Evolutionary conservation across 1,284 basidiomycete genomes (phyloP).

Genomic region (Paramarasmius palmivorus): DNA sequence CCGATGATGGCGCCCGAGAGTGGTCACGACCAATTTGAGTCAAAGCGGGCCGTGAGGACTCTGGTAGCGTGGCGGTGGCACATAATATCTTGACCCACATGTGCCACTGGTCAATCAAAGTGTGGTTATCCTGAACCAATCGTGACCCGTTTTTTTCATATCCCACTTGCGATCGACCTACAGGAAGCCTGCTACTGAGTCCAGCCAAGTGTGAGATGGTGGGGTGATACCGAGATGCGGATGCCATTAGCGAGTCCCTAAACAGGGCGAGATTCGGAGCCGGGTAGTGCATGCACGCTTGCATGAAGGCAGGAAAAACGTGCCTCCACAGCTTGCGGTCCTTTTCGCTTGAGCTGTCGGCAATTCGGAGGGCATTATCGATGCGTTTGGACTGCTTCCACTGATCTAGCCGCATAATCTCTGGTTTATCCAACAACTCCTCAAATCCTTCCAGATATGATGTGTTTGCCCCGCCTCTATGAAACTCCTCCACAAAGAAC

Average conservation of each 20-base stretch:
- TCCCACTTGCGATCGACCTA: conserved; percentile 36
- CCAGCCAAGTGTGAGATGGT: conserved; percentile 69
- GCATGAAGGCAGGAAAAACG: conserved; percentile 65
- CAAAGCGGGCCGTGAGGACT: conserved; percentile 52
- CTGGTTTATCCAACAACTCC: conserved; percentile 61
- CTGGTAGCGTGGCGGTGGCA: conserved; percentile 73
- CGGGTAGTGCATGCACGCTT: conserved; percentile 48
- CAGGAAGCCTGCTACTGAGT: conserved; percentile 51
- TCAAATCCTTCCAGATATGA: conserved; percentile 63
- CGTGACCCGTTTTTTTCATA: conserved; percentile 52
- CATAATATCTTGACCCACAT: conserved; percentile 85
- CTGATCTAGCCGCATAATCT: conserved; percentile 59
- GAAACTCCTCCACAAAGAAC: conserved; percentile 52
- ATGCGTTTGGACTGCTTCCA: conserved; percentile 57
- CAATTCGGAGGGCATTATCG: conserved; percentile 61
- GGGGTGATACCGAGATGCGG: conserved; percentile 66
- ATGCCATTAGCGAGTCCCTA: conserved; percentile 65
- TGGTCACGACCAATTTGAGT: conserved; percentile 67
- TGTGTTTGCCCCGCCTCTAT: conserved; percentile 41
- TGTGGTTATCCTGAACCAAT: conserved; percentile 61
- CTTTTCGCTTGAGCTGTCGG: conserved; percentile 62
- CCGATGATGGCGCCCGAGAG: conserved; percentile 64
- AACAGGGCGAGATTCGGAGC: conserved; percentile 48
- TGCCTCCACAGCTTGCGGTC: conserved; percentile 75
- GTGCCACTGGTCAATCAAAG: conserved; percentile 84